These are phyloP conservation scores for Phlebiopsis flavidoalba DNA, from an alignment of 768 basidiomycete genomes.

Conservation along the genomic window DNA sequence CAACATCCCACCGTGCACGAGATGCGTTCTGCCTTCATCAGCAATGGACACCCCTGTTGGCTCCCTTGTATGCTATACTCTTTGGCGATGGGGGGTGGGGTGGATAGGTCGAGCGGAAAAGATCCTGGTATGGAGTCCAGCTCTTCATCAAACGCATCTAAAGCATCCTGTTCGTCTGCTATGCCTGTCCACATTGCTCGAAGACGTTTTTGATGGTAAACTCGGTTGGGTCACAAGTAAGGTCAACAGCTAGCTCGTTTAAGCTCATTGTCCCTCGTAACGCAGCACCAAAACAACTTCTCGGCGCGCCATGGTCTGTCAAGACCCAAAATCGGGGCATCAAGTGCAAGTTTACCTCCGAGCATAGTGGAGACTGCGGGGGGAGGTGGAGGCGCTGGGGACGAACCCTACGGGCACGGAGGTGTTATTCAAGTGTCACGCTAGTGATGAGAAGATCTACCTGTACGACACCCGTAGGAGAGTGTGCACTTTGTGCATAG, in stretches of 20 bases:
- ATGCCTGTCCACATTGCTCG: not conserved
- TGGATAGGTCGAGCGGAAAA: slow-evolving; percentile 21
- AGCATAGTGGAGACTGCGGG: slow-evolving; percentile 7
- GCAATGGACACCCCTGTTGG: slow-evolving; percentile 1
- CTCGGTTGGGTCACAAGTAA: slow-evolving; percentile 72
- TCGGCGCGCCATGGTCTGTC: slow-evolving; percentile 59
- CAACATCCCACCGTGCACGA: slow-evolving; percentile 79
- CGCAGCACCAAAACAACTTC: slow-evolving; percentile 72
- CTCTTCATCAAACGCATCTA: slow-evolving; percentile 18
- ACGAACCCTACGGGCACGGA: not conserved
- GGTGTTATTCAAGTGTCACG: not conserved
- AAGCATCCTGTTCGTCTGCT: slow-evolving; percentile 7
- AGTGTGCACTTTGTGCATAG: slow-evolving; percentile 31
- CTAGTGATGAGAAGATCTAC: not conserved
- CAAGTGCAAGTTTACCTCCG: slow-evolving; percentile 47
- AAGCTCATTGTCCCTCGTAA: slow-evolving; percentile 69
- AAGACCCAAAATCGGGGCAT: slow-evolving; percentile 87
- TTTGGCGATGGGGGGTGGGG: slow-evolving; percentile 9
- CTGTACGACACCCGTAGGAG: not conserved
- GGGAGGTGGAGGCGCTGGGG: not conserved
- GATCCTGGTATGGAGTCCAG: slow-evolving; percentile 23
- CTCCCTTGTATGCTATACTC: not conserved
- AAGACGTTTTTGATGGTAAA: slow-evolving; percentile 38
- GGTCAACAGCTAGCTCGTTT: slow-evolving; percentile 81
- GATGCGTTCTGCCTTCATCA: slow-evolving; percentile 33